phyloP scores from a whole-genome alignment of 2,329 filamentous ascomycete species.

The Neonectria sp. region DNA sequence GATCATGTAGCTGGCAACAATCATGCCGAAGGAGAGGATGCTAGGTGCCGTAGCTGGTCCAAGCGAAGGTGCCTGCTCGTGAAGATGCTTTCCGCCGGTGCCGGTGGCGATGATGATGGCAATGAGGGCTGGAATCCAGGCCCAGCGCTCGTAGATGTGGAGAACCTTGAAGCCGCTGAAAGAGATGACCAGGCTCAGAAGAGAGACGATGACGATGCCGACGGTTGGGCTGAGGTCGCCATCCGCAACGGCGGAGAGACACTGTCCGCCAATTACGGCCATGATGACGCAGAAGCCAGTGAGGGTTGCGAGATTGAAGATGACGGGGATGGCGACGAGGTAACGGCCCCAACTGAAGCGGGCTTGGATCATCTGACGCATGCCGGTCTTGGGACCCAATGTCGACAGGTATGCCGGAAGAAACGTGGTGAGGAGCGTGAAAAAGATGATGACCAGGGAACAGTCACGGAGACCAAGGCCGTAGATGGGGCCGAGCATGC shows the following conservation, averaged over 20 bases:
- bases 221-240: slow-evolving; percentile 58
- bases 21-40: slow-evolving; percentile 65
- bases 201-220: slow-evolving; percentile 64
- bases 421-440: slow-evolving; percentile 58
- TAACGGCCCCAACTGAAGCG: slow-evolving; percentile 52
- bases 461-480: slow-evolving; percentile 60
- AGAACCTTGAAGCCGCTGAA: slow-evolving; percentile 63
- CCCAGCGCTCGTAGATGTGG: slow-evolving; percentile 62
- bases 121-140: slow-evolving; percentile 61
- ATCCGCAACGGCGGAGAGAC: slow-evolving; percentile 56
- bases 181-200: slow-evolving; percentile 61
- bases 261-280: slow-evolving; percentile 62
- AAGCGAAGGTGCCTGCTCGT: slow-evolving; percentile 49
- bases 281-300: slow-evolving; percentile 65
- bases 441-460: slow-evolving; percentile 63
- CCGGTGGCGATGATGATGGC: slow-evolving; percentile 58
- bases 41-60: slow-evolving; percentile 45
- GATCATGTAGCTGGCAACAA: slow-evolving; percentile 70
- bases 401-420: slow-evolving; percentile 59
- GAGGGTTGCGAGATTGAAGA: slow-evolving; percentile 64
- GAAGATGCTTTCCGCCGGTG: slow-evolving; percentile 56
- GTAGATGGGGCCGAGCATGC: slow-evolving; percentile 60
- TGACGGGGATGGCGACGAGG: slow-evolving; percentile 37
- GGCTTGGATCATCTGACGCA: slow-evolving; percentile 64
- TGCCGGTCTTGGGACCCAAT: slow-evolving; percentile 60